phyloP scores from a whole-genome alignment of 257 asterid species.

The Ocimum tenuiflorum region DNA sequence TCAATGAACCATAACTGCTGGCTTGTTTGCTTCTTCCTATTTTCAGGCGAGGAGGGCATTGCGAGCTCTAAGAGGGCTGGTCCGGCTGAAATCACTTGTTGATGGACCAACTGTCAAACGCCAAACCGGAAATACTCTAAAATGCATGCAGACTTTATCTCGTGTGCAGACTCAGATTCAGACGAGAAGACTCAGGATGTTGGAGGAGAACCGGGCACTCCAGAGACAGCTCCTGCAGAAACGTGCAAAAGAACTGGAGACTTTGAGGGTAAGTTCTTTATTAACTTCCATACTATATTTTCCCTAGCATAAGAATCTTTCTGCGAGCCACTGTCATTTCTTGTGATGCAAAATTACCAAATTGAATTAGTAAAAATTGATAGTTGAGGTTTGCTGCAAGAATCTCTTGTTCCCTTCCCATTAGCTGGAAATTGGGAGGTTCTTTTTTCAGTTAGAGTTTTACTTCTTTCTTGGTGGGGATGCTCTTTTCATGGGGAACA shows the following conservation, averaged over 20 bases:
- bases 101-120: slow-evolving; percentile 78
- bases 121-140: slow-evolving; percentile 77
- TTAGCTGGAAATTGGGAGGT: neutral
- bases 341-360: neutral
- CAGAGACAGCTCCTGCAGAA: slow-evolving; percentile 85
- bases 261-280: slow-evolving; percentile 52
- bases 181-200: slow-evolving; percentile 69
- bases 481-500: neutral
- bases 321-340: neutral
- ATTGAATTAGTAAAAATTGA: neutral
- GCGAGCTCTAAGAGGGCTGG: slow-evolving; percentile 85
- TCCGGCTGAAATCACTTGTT: slow-evolving; percentile 73
- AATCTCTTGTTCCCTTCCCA: neutral
- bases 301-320: neutral
- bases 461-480: neutral
- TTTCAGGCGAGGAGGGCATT: slow-evolving; percentile 87
- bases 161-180: slow-evolving; percentile 90
- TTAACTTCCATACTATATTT: slow-evolving; percentile 9
- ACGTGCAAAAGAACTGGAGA: slow-evolving; percentile 78
- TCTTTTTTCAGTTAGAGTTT: neutral
- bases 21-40: neutral
- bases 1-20: neutral
- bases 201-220: slow-evolving; percentile 83
- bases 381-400: neutral
- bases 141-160: slow-evolving; percentile 76